Evolutionary conservation across 305 asterid species (phyloP), one percentile per base, ranked within the genome.

Genomic region (Solanum hybrid): DNA sequence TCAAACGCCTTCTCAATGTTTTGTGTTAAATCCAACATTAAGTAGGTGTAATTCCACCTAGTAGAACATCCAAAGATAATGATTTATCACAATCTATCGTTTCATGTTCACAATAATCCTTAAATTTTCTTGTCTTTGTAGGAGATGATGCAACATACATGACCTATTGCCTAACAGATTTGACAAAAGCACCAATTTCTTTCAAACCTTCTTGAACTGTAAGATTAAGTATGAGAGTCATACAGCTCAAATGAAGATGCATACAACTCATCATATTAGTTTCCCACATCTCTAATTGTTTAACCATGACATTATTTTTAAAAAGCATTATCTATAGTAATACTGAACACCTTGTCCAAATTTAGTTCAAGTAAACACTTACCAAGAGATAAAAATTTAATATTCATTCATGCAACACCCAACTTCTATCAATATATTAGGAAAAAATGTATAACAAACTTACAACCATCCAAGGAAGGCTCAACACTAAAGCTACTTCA

Each of bases 321-420:
- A 38, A 20, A 10, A 24, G 31, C 78, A 79, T 90, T 72, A 40
- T 88, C 86, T 73, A 86, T 9, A 27, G 80, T 88, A n/a, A 88
- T 17, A 29, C 73, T 66, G 32, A 89, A 72, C 72, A 88, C 51
- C 36, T 24, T 79, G 22, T 91, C 86, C 38, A 90, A 27, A 35
- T 87, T 76, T 88, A 76, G 88, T 66, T 88, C 90, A 42, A 31
- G 29, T 37, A 80, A 90, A 27, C 51, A 81, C 35, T 56, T 46
- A 56, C 64, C 77, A 17, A 56, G 69, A 56, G 69, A 20, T n/a
- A 56, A 56, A 56, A 17, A 56, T 20, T 20, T 60, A 60, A 60
- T 22, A 60, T 20, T 9, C 26, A 60, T 60, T 60, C 26, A 20
- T 60, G 12, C 71, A 60, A 60, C 71, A 60, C 71, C 26, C 26